Evolutionary conservation across 768 basidiomycete genomes (phyloP), one percentile per base, ranked within the genome.

Genomic region (Kwoniella newhampshirensis): DNA sequence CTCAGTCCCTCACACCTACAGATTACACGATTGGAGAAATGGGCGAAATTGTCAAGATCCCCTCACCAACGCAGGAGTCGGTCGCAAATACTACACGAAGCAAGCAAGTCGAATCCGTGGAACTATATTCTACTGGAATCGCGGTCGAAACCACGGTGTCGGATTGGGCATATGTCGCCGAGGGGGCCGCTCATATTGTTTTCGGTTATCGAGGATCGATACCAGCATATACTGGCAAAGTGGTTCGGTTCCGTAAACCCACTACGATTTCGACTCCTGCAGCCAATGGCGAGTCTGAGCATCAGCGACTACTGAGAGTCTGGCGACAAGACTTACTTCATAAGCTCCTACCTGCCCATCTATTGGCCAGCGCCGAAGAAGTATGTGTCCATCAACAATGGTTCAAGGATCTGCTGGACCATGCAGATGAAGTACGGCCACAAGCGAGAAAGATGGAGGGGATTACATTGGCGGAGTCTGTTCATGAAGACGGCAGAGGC

Each of bases 141-240:
- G 57, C 41, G 9, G 26, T n/a, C 40, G 63, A 64, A 8, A 66
- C 63, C 5, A n/a, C 41, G 27, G 32, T 59, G 1, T 12, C 21
- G 2, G 63, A 68, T 12, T 98, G 93, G 92, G 77, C 72, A 60
- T 98, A 97, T 71, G 78, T 91, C 20, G 86, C 90, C 0, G 94
- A 97, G 79, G 94, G 94, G n/a, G 90, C 88, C 18, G 87, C 90
- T 18, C 87, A 89, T 5, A 84, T 91, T 64, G 90, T 97, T 15
- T 89, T 92, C 75, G 84, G 88, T 7, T 94, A 93, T 70, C 63
- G 68, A 9, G 89, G 91, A 0, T 18, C 46, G 70, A 75, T 83
- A 61, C 74, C 81, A 1, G 55, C 73, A 7, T 87, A 86, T 71
- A 75, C 81, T 48, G 83, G 84, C 9, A 88, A 79, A 37, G 87